These are phyloP conservation scores for Trichoderma sp. DNA, from an alignment of 2,329 filamentous ascomycete species.

Conservation along the genomic window DNA sequence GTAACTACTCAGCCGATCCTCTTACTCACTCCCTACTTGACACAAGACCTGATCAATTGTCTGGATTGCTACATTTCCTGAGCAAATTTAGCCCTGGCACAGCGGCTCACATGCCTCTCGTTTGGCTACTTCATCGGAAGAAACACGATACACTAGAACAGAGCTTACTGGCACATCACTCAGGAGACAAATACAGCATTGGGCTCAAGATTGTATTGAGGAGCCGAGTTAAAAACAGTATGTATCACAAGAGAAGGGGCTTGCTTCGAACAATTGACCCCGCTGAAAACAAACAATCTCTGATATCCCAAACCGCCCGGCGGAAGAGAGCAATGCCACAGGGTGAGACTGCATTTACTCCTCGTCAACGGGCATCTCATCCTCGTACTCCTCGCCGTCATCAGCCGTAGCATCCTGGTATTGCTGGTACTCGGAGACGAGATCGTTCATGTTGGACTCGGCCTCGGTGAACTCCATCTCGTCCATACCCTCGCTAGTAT, in stretches of 20 bases:
- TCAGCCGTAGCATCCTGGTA: conserved; percentile 98
- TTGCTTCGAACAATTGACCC: conserved; percentile 27
- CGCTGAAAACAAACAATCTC: conserved; percentile 24
- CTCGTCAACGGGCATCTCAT: conserved; percentile 74
- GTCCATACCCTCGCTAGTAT: conserved; percentile 99
- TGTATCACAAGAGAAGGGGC: conserved; percentile 27
- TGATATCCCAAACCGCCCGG: conserved; percentile 1
- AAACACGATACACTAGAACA: neutral
- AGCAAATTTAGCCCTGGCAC: no score
- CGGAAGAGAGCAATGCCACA: neutral
- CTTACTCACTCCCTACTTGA: no score
- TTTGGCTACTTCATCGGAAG: no score
- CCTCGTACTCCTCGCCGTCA: conserved; percentile 91
- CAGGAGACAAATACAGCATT: neutral
- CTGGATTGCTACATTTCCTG: no score
- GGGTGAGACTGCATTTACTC: conserved; percentile 16
- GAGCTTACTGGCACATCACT: neutral
- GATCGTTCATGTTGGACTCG: conserved; percentile 99
- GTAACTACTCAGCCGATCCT: no score
- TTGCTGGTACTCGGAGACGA: conserved; percentile 99
- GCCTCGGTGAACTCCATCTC: conserved; percentile 99
- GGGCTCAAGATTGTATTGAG: conserved; percentile 18
- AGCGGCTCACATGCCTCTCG: no score
- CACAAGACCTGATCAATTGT: no score
- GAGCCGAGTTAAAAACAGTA: conserved; percentile 28